phyloP scores from a whole-genome alignment of 192 early-diverging fungal species.

The Coemansia sp. region DNA sequence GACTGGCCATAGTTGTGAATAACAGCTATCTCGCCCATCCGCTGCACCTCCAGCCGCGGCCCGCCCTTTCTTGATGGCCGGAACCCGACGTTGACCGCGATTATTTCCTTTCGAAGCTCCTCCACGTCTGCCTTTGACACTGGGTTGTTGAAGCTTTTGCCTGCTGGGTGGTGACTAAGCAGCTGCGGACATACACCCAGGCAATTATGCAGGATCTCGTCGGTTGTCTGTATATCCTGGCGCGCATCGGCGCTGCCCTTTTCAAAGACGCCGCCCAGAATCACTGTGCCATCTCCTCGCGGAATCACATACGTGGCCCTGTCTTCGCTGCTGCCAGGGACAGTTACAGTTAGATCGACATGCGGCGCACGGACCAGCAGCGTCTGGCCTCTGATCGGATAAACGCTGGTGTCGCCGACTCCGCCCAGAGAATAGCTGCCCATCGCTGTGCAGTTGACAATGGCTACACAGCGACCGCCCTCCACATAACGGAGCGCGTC shows the following conservation, averaged over 20 bases:
- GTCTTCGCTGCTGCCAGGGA: constrained; percentile 7
- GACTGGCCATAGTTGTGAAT: constrained; percentile 17
- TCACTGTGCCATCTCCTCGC: constrained; percentile 70
- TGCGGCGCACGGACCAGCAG: constrained; percentile 54
- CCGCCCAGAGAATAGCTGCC: constrained; percentile 65
- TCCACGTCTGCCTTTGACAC: constrained; percentile 9
- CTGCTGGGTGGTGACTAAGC: not conserved
- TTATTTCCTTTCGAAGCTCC: constrained; percentile 37
- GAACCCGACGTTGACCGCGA: constrained; percentile 57
- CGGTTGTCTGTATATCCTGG: constrained; percentile 36
- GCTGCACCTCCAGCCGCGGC: constrained; percentile 56
- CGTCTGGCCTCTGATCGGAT: constrained; percentile 79
- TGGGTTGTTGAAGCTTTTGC: not conserved
- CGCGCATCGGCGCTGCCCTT: constrained; percentile 24
- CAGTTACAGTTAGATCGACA: constrained; percentile 3
- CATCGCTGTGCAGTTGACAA: constrained; percentile 79
- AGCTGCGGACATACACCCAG: constrained; percentile 53
- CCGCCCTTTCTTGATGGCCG: constrained; percentile 60
- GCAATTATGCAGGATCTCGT: constrained; percentile 50
- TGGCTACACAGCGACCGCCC: constrained; percentile 25
- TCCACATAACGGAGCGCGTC: constrained; percentile 19
- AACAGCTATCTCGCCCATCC: constrained; percentile 19
- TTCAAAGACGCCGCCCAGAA: constrained; percentile 70
- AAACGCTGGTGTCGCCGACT: constrained; percentile 68
- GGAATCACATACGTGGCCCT: constrained; percentile 82